Evolutionary conservation across 1,284 basidiomycete species (phyloP).

Genomic region (Apiotrichum akiyoshidainum): DNA sequence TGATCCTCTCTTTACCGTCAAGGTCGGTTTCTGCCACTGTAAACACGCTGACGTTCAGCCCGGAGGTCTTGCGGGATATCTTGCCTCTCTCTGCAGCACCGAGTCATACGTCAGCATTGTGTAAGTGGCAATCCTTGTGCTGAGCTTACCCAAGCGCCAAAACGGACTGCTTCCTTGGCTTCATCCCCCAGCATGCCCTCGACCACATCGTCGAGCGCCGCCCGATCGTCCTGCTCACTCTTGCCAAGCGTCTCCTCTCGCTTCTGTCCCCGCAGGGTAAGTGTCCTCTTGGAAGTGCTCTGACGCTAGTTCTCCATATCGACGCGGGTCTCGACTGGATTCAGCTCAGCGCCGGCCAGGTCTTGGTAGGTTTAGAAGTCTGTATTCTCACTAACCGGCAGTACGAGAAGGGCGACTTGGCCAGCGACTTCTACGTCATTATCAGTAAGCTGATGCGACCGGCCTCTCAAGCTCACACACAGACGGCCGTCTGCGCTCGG

Average conservation of each 20-base stretch:
- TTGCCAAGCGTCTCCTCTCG: conserved; percentile 94
- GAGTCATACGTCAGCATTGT: conserved; percentile 91
- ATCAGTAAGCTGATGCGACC: conserved; percentile 59
- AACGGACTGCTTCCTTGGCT: conserved; percentile 95
- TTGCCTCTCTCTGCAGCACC: conserved; percentile 88
- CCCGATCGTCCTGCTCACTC: conserved; percentile 89
- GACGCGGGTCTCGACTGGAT: conserved; percentile 98
- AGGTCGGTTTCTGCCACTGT: conserved; percentile 44
- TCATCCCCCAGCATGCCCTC: conserved; percentile 81
- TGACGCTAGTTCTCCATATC: conserved; percentile 77
- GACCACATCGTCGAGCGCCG: conserved; percentile 87
- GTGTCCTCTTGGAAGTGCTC: conserved; percentile 16
- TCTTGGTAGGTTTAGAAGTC: conserved; percentile 23
- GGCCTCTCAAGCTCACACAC: background rate
- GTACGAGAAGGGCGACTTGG: conserved; percentile 86
- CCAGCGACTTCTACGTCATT: conserved; percentile 94
- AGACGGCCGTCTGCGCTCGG: conserved; percentile 82
- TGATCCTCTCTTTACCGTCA: conserved; percentile 83
- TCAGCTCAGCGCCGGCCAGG: conserved; percentile 85
- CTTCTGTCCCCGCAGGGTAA: conserved; percentile 84
- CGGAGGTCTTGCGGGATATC: conserved; percentile 96
- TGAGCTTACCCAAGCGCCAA: conserved; percentile 62
- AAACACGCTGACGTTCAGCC: conserved; percentile 57
- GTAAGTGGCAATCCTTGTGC: conserved; percentile 15
- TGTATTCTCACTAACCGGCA: conserved; percentile 58